Conservation (phyloP, 768 basidiomycete genomes). For the Boletales sp. region DNA sequence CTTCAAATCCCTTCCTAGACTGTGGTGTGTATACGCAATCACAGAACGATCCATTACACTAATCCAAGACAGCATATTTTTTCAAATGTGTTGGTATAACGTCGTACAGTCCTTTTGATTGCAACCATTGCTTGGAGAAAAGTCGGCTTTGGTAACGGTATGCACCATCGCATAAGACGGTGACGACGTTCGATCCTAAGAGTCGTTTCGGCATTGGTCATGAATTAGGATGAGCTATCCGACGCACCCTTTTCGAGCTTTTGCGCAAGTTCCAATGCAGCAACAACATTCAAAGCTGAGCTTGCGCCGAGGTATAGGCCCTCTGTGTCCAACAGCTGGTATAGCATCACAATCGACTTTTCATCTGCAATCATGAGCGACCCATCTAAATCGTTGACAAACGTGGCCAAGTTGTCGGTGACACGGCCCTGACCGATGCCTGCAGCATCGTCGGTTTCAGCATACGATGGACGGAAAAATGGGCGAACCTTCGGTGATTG, state of each 20-base stretch:
- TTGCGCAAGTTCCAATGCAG: conserved; percentile 83
- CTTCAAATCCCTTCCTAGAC: too few species aligned
- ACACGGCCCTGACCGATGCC: conserved; percentile 97
- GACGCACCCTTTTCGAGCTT: conserved; percentile 74
- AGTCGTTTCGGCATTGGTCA: background rate
- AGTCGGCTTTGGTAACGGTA: conserved; percentile 95
- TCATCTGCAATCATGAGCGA: conserved; percentile 85
- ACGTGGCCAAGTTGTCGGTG: conserved; percentile 84
- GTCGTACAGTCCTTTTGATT: conserved; percentile 68
- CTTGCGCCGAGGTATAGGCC: conserved; percentile 95
- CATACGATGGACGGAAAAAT: background rate
- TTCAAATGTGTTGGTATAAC: conserved; percentile 81
- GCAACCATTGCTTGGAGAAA: conserved; percentile 92
- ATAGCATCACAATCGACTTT: conserved; percentile 91
- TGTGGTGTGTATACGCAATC: too few species aligned
- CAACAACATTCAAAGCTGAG: conserved; percentile 91
- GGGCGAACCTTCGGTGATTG: conserved; percentile 81
- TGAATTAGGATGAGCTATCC: background rate
- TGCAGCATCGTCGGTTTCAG: conserved; percentile 27
- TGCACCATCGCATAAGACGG: conserved; percentile 92
- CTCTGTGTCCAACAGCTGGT: conserved; percentile 86
- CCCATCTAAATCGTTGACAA: conserved; percentile 74
- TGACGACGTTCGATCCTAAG: conserved; percentile 78
- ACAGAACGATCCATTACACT: conserved; percentile 8
- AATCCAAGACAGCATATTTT: conserved; percentile 88